phyloP scores from a whole-genome alignment of 2,329 filamentous ascomycete species.

The Penicillium sp. region DNA sequence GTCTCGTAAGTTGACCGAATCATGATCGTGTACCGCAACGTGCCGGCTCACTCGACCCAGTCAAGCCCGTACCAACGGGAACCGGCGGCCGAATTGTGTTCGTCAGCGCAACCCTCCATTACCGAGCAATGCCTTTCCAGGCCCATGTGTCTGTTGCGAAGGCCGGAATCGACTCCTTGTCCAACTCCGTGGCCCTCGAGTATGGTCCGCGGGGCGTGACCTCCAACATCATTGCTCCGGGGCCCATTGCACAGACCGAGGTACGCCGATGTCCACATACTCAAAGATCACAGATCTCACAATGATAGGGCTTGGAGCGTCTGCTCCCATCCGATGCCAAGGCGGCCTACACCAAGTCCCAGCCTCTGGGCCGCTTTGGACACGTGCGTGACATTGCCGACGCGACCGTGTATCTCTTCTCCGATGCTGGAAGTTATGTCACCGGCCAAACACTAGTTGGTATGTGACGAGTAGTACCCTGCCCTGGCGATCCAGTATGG shows the following conservation, averaged over 20 bases:
- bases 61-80: constrained; percentile 44
- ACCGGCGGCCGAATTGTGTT: constrained; percentile 84
- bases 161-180: constrained; percentile 82
- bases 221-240: constrained; percentile 84
- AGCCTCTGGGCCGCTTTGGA: constrained; percentile 76
- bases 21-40: not conserved
- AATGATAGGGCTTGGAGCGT: constrained; percentile 59
- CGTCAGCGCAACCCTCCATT: constrained; percentile 88
- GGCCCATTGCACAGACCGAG: constrained; percentile 81
- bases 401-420: constrained; percentile 84
- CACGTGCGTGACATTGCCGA: constrained; percentile 85
- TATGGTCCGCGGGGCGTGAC: constrained; percentile 84
- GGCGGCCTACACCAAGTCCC: constrained; percentile 45
- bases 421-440: constrained; percentile 79
- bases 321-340: constrained; percentile 55
- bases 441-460: constrained; percentile 75
- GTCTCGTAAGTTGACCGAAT: constrained; percentile 45
- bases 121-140: constrained; percentile 79
- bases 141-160: constrained; percentile 90
- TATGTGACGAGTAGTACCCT: constrained; percentile 22
- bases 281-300: constrained; percentile 3
- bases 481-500: not conserved
- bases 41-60: constrained; percentile 16
- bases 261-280: constrained; percentile 18
- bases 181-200: constrained; percentile 76